Conservation (phyloP, 2,329 filamentous ascomycete species). For the Ilyonectria robusta region DNA sequence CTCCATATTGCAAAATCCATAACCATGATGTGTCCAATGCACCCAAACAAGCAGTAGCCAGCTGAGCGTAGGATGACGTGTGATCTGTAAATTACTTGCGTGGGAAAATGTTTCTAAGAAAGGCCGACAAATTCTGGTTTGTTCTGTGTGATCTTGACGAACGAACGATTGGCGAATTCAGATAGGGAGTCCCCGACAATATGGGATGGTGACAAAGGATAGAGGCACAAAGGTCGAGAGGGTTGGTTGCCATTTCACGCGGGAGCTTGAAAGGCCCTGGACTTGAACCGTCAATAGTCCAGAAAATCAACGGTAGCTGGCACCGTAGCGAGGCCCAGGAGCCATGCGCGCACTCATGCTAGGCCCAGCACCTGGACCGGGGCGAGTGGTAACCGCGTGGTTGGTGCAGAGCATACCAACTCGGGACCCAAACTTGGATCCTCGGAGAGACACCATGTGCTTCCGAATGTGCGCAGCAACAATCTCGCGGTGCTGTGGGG, state of each 20-base stretch:
- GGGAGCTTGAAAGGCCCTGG: neutral
- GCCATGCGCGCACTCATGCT: slow-evolving; percentile 71
- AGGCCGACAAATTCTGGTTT: slow-evolving; percentile 62
- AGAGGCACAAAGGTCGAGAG: slow-evolving; percentile 34
- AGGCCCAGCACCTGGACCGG: slow-evolving; percentile 84
- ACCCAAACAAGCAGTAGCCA: slow-evolving; percentile 64
- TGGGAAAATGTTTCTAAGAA: slow-evolving; percentile 65
- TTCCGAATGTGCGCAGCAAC: slow-evolving; percentile 96
- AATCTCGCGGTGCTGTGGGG: slow-evolving; percentile 89
- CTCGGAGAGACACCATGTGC: slow-evolving; percentile 98
- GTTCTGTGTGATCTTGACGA: slow-evolving; percentile 53
- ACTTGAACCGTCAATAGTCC: neutral
- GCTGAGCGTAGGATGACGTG: slow-evolving; percentile 70
- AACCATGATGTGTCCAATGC: slow-evolving; percentile 75
- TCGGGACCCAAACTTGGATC: slow-evolving; percentile 97
- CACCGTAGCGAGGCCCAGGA: slow-evolving; percentile 71
- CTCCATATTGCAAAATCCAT: slow-evolving; percentile 70
- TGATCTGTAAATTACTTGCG: slow-evolving; percentile 68
- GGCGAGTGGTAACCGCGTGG: slow-evolving; percentile 88
- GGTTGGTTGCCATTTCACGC: slow-evolving; percentile 18
- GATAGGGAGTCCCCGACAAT: slow-evolving; percentile 45
- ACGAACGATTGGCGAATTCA: slow-evolving; percentile 51
- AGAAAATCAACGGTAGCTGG: slow-evolving; percentile 67
- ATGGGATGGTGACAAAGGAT: slow-evolving; percentile 44
- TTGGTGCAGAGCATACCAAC: slow-evolving; percentile 99